Conservation (phyloP, 495 filamentous ascomycete genomes). For the Neurospora sp. region DNA sequence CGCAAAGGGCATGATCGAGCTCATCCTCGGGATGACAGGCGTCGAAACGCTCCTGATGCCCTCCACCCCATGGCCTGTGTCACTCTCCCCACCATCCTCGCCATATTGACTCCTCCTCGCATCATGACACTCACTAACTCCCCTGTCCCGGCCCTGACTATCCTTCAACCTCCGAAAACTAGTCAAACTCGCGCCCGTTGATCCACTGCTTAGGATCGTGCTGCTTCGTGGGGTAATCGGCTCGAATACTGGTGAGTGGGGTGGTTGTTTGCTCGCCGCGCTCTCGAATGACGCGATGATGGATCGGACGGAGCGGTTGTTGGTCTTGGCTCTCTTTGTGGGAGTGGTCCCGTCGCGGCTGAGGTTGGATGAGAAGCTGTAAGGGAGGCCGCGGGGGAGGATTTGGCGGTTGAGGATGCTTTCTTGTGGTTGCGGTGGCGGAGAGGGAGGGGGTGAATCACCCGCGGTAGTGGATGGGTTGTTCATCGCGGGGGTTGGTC, state of each 20-base stretch:
- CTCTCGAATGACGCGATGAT: constrained; percentile 15
- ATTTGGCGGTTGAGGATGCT: constrained; percentile 17
- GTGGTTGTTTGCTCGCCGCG: not conserved
- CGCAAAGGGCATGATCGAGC: not conserved
- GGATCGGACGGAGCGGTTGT: constrained; percentile 5
- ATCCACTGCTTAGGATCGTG: not conserved
- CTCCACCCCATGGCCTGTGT: not conserved
- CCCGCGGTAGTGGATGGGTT: not conserved
- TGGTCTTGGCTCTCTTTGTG: not conserved
- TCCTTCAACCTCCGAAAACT: not conserved
- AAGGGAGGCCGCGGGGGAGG: constrained; percentile 2
- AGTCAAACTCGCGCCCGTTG: not conserved
- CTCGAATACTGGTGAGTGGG: not conserved
- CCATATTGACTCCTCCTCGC: not conserved
- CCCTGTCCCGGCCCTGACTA: not conserved
- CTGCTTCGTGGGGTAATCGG: not conserved
- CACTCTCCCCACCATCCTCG: not conserved
- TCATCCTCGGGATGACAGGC: not conserved
- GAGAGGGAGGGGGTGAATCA: not conserved
- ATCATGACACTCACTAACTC: not conserved
- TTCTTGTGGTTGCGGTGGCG: not conserved
- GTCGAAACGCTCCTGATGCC: not conserved
- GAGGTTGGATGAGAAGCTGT: constrained; percentile 15
- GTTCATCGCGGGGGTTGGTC: not conserved
- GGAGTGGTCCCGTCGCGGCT: not conserved